Conservation (phyloP, 768 basidiomycete species). For the Pilatotrama ljubarskyi region DNA sequence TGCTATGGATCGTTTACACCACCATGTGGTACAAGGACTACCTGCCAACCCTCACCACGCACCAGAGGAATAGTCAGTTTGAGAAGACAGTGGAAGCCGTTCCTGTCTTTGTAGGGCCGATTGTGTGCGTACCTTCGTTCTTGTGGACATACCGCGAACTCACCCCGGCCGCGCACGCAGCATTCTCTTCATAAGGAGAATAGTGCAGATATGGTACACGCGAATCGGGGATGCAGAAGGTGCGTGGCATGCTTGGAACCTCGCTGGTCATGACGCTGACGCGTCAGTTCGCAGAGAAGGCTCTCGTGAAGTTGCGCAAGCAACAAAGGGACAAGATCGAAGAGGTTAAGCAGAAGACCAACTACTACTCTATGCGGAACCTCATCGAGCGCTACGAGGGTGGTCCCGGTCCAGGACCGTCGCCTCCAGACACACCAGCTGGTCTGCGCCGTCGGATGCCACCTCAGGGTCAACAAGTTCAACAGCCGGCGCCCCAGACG, state of each 20-base stretch:
- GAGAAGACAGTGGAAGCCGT: constrained; percentile 49
- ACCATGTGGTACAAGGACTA: constrained; percentile 70
- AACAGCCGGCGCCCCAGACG: constrained; percentile 32
- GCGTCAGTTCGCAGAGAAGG: constrained; percentile 58
- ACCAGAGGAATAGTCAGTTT: constrained; percentile 27
- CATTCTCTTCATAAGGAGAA: constrained; percentile 73
- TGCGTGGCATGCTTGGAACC: constrained; percentile 33
- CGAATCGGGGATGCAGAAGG: constrained; percentile 82
- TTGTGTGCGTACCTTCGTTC: constrained; percentile 57
- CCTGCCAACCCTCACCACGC: constrained; percentile 45
- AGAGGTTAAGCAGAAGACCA: constrained; percentile 97
- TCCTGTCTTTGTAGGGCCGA: constrained; percentile 73
- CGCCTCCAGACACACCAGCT: constrained; percentile 34
- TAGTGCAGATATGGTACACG: constrained; percentile 83
- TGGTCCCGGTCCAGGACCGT: constrained; percentile 29
- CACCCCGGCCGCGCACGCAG: constrained; percentile 32
- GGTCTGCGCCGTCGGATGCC: constrained; percentile 42
- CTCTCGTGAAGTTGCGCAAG: constrained; percentile 69
- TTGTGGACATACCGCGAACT: neutral
- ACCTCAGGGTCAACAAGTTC: constrained; percentile 11
- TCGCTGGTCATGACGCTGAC: neutral
- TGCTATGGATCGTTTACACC: constrained; percentile 71
- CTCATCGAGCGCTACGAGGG: constrained; percentile 91
- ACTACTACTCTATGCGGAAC: constrained; percentile 90
- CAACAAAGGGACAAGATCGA: constrained; percentile 85